Evolutionary conservation across 2,329 filamentous ascomycete genomes (phyloP), one percentile per base, ranked within the genome.

Genomic region (Apiospora malaysiana): DNA sequence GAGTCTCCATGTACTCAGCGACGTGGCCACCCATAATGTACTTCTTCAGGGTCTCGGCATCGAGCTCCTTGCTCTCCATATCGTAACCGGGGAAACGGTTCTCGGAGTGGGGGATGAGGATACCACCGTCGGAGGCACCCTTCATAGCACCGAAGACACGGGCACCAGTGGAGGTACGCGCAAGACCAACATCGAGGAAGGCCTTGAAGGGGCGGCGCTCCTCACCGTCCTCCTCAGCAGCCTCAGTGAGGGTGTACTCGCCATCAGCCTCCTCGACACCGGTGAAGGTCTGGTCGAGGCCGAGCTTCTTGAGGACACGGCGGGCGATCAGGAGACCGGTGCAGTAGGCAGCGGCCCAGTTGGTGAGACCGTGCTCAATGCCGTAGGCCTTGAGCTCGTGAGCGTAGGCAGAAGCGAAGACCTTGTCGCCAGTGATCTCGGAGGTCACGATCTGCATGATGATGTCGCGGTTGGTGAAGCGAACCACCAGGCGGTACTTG

Each of bases 111-210:
- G 96, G 96, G 79, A 99, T 88, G 85, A 95, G 91, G 86, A 99
- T 93, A 85, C 96, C 96, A 86, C 96, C 96, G 86, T 99, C 96
- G 66, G 95, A 98, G 81, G 95, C 95, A 89, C 96, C 96, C 93
- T 99, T 99, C 93, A 99, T 94, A 86, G 95, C 96, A 86, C 94
- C 96, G 84, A 99, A 99, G 88, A 99, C 91, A 88, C 96, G 95
- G 85, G 95, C 95, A 91, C 96, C 96, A 78, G 96, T 99, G 77
- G 95, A 98, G 82, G 96, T 99, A 82, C 96, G 94, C 86, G 91
- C 90, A 81, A 99, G 94, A 90, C 96, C 96, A 81, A 99, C 96
- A 82, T 99, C 96, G 78, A 99, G 93, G 93, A 93, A 94, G 85
- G 92, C 93, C 93, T 99, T 99, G 94, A 99, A 99, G 83, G 96